phyloP scores from a whole-genome alignment of 768 basidiomycete genomes.

The Lactifluus rugatus region DNA sequence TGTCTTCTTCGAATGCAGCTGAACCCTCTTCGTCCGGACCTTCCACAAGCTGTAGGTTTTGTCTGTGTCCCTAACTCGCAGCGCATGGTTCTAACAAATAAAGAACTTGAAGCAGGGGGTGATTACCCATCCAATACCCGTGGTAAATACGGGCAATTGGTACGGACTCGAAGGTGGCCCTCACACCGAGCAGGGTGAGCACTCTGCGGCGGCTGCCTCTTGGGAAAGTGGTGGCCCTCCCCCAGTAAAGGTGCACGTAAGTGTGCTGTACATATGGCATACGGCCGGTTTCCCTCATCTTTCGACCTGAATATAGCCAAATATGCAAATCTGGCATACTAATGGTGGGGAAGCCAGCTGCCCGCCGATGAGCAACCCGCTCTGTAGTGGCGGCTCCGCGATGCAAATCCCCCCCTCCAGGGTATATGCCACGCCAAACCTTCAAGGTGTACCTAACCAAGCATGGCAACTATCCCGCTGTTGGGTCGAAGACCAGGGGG shows the following conservation, averaged over 20 bases:
- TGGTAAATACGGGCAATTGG: background rate
- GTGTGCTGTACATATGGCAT: background rate
- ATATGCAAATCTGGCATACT: background rate
- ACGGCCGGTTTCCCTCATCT: background rate
- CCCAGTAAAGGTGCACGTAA: background rate
- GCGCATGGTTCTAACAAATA: background rate
- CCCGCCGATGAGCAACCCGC: background rate
- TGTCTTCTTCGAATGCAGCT: background rate
- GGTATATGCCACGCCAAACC: background rate
- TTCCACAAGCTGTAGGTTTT: background rate
- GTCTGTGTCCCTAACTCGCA: background rate
- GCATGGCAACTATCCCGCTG: background rate
- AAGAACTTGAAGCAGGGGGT: background rate
- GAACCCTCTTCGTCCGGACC: background rate
- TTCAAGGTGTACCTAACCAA: background rate
- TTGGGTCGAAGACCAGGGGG: background rate
- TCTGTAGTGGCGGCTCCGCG: background rate
- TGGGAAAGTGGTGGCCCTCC: background rate
- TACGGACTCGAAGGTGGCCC: background rate
- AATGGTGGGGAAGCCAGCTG: background rate
- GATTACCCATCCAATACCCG: background rate
- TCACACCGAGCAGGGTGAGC: background rate
- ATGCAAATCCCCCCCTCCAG: background rate
- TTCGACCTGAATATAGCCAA: background rate
- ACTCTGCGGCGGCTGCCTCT: background rate